Percentiles rank a stretch among this genome's conserved stretches.
These are phyloP conservation scores for Tagetes erecta DNA, from an alignment of 129 eudicot genomes.

Conservation along the genomic window DNA sequence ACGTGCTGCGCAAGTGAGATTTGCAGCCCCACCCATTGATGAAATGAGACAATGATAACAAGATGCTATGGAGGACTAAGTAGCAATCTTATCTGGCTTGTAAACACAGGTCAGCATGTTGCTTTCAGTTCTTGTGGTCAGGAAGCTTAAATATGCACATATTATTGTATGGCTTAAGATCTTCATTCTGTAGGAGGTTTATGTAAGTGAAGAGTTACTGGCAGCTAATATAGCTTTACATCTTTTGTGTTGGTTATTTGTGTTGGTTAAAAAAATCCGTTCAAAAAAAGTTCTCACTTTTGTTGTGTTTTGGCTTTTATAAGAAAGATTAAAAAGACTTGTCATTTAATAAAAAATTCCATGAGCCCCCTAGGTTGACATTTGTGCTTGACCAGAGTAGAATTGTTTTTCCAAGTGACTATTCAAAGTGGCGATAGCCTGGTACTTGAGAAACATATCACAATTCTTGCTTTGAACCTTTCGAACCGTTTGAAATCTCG, in stretches of 20 bases:
- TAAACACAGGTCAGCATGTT: slow-evolving; percentile 10
- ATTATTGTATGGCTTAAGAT: slow-evolving; percentile 9
- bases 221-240: neutral
- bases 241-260: neutral
- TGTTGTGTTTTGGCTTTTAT: too few relatives aligned
- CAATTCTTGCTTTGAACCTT: too few relatives aligned
- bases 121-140: neutral
- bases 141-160: slow-evolving; percentile 22
- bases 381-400: too few relatives aligned
- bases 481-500: too few relatives aligned
- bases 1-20: slow-evolving; percentile 69
- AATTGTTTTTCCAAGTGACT: too few relatives aligned
- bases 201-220: slow-evolving; percentile 14
- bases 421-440: too few relatives aligned
- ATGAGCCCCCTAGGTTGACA: too few relatives aligned
- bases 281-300: too few relatives aligned
- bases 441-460: too few relatives aligned
- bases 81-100: slow-evolving; percentile 3
- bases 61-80: neutral
- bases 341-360: too few relatives aligned
- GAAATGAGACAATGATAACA: slow-evolving; percentile 37
- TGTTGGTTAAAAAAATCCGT: too few relatives aligned
- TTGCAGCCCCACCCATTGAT: slow-evolving; percentile 78
- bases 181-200: slow-evolving; percentile 10
- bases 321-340: too few relatives aligned